Evolutionary conservation across 2,329 filamentous ascomycete species (phyloP), one percentile per base, ranked within the genome.

Genomic region (Fusarium penzigii): DNA sequence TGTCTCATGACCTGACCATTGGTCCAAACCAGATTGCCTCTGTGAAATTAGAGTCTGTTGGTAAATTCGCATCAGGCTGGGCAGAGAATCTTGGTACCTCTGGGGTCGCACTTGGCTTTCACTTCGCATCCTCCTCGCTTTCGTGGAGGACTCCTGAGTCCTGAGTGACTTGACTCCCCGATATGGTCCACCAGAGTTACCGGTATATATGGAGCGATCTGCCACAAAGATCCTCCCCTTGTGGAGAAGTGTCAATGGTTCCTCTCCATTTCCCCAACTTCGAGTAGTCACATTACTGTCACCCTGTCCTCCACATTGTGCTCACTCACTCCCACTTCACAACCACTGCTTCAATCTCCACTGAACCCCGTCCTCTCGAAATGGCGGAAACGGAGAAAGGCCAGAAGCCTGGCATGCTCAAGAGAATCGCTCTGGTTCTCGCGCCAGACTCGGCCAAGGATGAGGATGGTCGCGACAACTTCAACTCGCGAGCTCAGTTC

Each of bases 381-480:
- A 62, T 63, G 60, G 60, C 60, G 34, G 52, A 52, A 51, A 45
- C 52, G 29, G 48, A 53, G 34, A 49, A 47, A 11, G 60, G 40
- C 42, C 55, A 45, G 17, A 61, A 60, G 50, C 56, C 49, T 44
- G 29, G 52, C 45, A 17, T 63, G 42, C 48, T 44, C 0, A 65
- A 61, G 34, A 57, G 49, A 25, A 53, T 65, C 41, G 53, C 55
- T 9, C 40, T 58, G 13, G 40, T 56, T 44, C 43, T 67, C 16
- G 56, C 56, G 2, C 63, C 64, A 32, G 61, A 62, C 46, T 59
- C 62, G 0, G 48, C 56, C 17, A 67, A 61, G 38, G 65, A 64
- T 0, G 53, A 61, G 0, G 65, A 67, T 29, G 65, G 65, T 1
- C 65, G 65, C 17, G 65, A 67, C 16, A 57, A 64, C 44, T 67